Evolutionary conservation across 495 filamentous ascomycete genomes (phyloP), one percentile per base, ranked within the genome.

Genomic region (Penicillium taxi): DNA sequence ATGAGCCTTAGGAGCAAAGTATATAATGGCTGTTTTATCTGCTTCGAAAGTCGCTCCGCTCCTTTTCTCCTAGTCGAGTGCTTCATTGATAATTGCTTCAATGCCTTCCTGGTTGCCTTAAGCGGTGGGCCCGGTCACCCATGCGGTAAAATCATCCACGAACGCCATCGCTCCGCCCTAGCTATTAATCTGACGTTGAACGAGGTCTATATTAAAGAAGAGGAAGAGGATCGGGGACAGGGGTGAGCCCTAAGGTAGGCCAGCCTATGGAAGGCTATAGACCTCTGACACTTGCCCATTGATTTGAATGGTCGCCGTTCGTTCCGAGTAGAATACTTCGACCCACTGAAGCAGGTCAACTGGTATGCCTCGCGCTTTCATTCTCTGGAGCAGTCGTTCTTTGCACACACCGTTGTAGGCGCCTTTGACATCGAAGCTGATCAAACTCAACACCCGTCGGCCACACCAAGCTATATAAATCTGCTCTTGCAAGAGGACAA

Each of bases 341-440:
- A 61, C 45, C 63, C 49, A 66, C 25, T 42, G 36, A 49, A 47
- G 35, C 25, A 65, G 39, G 7, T 13, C 35, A 9, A 49, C 41
- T 8, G 51, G 54, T 33, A 66, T 59, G 13, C 50, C 44, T 50
- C 53, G 31, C 18, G 48, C 46, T 42, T 41, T 48, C 13, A 67
- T 40, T 38, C 56, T 58, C 31, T 56, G 41, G 25, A 61, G 26
- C 26, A 63, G 27, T 45, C 47, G 42, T 43, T 54, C 53, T 34
- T 53, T 61, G 26, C 33, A 50, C 9, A 69, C 59, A 4, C 56
- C 41, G 26, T 67, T 66, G 38, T 64, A 69, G 27, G 56, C 64
- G 8, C 61, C 61, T 43, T 65, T 64, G 12, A 65, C 58, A 49
- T 69, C 58, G 31, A 66, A 66, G 37, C 44, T 58, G 35, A 66